These are phyloP conservation scores for Sphenostylis stenocarpa DNA, from an alignment of 306 rosid genomes.

Conservation along the genomic window DNA sequence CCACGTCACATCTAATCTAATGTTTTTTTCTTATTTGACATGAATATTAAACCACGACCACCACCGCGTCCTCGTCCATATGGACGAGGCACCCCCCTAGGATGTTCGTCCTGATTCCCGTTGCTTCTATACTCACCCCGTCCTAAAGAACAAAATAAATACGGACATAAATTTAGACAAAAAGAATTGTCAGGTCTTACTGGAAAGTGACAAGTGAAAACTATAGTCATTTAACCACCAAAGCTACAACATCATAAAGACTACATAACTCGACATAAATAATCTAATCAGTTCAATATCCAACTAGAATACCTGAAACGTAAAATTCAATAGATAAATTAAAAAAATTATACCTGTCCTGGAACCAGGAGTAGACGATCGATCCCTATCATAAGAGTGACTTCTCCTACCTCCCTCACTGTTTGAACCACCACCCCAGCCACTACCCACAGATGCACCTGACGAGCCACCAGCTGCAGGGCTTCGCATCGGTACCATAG, in stretches of 20 bases:
- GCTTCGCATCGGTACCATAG: conserved; percentile 98
- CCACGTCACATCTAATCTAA: no score
- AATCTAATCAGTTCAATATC: not conserved
- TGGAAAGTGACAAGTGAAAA: not conserved
- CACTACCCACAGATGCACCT: conserved; percentile 74
- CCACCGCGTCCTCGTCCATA: conserved; percentile 66
- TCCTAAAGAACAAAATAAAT: conserved; percentile 42
- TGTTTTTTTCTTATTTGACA: no score
- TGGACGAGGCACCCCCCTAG: conserved; percentile 94
- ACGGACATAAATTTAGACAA: not conserved
- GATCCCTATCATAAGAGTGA: conserved; percentile 77
- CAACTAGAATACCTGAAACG: not conserved
- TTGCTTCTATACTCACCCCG: conserved; percentile 61
- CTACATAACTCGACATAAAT: not conserved
- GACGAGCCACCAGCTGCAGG: conserved; percentile 97
- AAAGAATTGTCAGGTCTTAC: not conserved
- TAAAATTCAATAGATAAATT: not conserved
- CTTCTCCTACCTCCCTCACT: conserved; percentile 85
- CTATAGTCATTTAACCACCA: no score
- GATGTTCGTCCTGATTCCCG: conserved; percentile 69
- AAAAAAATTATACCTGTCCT: conserved; percentile 66
- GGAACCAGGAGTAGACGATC: conserved; percentile 86
- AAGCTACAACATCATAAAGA: no score
- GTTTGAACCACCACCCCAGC: conserved; percentile 84
- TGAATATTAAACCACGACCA: conserved; percentile 81